phyloP scores from a whole-genome alignment of 2,329 filamentous ascomycete genomes.

The Cadophora gregata region DNA sequence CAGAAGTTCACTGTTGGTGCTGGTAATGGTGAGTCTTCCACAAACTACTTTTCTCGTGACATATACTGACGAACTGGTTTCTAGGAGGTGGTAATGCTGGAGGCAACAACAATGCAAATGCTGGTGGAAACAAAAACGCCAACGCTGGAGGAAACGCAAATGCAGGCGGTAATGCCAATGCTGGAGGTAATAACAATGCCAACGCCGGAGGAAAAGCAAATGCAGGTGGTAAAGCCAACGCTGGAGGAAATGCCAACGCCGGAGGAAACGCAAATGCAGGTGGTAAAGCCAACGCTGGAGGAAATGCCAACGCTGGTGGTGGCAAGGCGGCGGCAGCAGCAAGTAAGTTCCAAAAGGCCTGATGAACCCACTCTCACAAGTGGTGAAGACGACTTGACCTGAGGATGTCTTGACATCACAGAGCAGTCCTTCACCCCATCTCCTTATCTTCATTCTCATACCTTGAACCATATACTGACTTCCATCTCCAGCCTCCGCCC shows the following conservation, averaged over 20 bases:
- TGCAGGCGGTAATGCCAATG: neutral
- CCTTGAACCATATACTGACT: neutral
- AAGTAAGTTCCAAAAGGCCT: neutral
- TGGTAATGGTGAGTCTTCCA: conserved; percentile 15
- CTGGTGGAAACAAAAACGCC: conserved; percentile 12
- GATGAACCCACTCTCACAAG: neutral
- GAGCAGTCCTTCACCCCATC: neutral
- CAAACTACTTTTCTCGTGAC: neutral
- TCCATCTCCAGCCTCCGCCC: neutral
- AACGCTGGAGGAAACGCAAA: conserved; percentile 17
- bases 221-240: neutral
- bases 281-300: neutral
- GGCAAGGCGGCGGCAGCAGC: conserved; percentile 17
- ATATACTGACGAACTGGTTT: neutral
- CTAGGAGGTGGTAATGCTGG: conserved; percentile 8
- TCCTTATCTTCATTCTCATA: too few species aligned
- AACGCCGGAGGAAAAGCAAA: conserved; percentile 4
- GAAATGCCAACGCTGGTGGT: conserved; percentile 7
- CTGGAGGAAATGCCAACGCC: conserved; percentile 19
- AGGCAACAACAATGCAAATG: conserved; percentile 8
- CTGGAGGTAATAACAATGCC: neutral
- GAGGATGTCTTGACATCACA: conserved; percentile 9
- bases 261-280: conserved; percentile 7
- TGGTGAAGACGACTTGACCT: neutral
- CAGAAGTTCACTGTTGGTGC: conserved; percentile 49